Evolutionary conservation across 208 protist genomes (phyloP).

Genomic region (Borovskyia barvae): DNA sequence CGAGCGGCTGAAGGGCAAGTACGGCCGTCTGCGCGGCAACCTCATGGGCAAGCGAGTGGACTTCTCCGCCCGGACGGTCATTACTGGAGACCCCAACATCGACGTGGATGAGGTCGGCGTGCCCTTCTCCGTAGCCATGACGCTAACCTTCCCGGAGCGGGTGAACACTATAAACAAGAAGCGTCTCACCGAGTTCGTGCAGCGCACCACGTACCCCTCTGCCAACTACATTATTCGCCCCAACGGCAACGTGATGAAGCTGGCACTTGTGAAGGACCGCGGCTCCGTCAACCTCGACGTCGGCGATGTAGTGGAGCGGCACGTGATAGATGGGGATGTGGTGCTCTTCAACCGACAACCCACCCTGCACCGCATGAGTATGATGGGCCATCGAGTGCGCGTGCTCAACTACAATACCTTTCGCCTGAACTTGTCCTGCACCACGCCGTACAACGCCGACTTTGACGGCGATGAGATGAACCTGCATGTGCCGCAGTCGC

Average conservation of each 20-base stretch:
- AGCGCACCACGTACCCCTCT: conserved; percentile 94
- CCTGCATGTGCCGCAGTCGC: conserved; percentile 98
- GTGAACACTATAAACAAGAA: conserved; percentile 99
- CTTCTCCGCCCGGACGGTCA: conserved; percentile 99
- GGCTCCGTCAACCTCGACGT: conserved; percentile 89
- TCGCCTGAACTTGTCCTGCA: conserved; percentile 98
- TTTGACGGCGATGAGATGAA: conserved; percentile 99
- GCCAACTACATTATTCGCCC: conserved; percentile 94
- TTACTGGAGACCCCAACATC: conserved; percentile 98
- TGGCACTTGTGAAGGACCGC: conserved; percentile 78
- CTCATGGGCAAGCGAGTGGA: conserved; percentile 99
- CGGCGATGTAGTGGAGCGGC: conserved; percentile 96
- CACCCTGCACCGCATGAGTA: conserved; percentile 99
- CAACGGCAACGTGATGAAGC: conserved; percentile 91
- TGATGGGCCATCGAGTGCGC: conserved; percentile 99
- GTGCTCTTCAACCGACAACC: conserved; percentile 99
- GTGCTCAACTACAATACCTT: conserved; percentile 99
- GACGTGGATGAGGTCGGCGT: conserved; percentile 98
- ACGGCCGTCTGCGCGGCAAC: conserved; percentile 98
- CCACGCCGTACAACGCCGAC: conserved; percentile 99
- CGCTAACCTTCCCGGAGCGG: conserved; percentile 98
- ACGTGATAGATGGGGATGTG: conserved; percentile 98
- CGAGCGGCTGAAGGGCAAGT: conserved; percentile 99
- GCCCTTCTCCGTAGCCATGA: conserved; percentile 97
- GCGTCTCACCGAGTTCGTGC: conserved; percentile 93